Base-by-base conservation (phyloP, 192 early-diverging fungal genomes). In the Funneliformis mosseae region DNA sequence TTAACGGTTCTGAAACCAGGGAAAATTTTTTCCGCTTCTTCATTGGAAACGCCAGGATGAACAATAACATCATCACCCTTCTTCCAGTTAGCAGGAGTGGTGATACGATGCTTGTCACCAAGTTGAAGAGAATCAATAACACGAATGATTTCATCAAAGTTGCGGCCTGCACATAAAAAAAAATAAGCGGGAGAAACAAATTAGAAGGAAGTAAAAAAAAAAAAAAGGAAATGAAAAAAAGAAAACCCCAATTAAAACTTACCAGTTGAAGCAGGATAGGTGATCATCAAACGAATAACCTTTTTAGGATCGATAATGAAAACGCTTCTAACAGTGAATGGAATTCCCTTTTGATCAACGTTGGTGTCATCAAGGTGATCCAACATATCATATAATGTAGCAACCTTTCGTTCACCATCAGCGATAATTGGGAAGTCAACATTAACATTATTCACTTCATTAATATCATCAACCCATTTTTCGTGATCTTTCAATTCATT, bases 121-220 rank as follows among this genome's bases (percentile, higher is more conserved):
- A 98, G 85, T 89, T 98, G 96, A 70, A 99, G 88, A 38, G 96
- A 96, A 88, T 99, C 98, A 55, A 98, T 90, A 8, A 93, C 91
- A 41, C 98, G 93, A 82, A 99, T 83, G 83, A 99, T 92, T 89
- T 99, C 98, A 83, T 96, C 92, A 93, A 98, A 98, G 93, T 98
- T 99, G 80, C 98, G 92, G 45, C 97, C 94, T 41, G 88, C 21
- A 70, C n/a, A 21, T 41, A 69, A 18, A 1, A 69, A 39, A 39
- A 21, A 48, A 48, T 45, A 73, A 12, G 23, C 1, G n/a, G 25
- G 14, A 39, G 23, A 23, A 21, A 21, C 14, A 14, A 4, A 45
- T 43, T 71, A 45, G 39, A 23, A 43, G 23, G 21, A 21, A 69
- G 0, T 59, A 74, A 50, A n/a, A n/a, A n/a, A n/a, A n/a, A n/a